Percentiles rank a stretch among this genome's conserved stretches.
Evolutionary conservation across 148 eudicot species (phyloP).

Genomic region (Nepenthes mirabilis): DNA sequence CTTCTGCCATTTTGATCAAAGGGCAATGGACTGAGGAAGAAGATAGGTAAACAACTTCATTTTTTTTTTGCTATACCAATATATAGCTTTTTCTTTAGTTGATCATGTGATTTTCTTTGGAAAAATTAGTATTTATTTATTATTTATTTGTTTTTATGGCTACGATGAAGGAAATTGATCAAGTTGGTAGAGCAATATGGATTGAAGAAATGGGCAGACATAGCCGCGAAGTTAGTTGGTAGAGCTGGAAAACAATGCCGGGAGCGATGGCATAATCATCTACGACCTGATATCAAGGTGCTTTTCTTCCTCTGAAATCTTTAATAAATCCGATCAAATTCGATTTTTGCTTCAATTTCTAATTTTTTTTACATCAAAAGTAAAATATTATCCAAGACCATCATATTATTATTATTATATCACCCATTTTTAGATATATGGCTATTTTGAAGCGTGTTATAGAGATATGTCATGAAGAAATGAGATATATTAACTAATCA

Average conservation of each 20-base stretch:
- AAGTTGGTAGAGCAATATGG: constrained; percentile 40
- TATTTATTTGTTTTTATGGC: background rate
- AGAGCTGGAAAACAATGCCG: constrained; percentile 84
- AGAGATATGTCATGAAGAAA: too few species aligned
- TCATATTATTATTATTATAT: background rate
- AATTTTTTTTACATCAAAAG: too few species aligned
- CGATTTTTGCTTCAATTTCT: background rate
- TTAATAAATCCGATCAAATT: background rate
- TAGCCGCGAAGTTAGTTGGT: constrained; percentile 38
- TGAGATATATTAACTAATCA: too few species aligned
- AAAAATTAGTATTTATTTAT: background rate
- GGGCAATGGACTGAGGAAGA: constrained; percentile 78
- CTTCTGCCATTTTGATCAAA: constrained; percentile 23
- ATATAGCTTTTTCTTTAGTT: background rate
- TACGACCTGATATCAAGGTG: constrained; percentile 74
- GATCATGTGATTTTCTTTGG: background rate
- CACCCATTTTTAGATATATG: background rate
- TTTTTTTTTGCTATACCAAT: background rate
- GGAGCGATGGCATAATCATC: constrained; percentile 77
- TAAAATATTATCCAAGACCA: background rate
- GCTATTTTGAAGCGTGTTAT: too few species aligned
- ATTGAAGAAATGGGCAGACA: constrained; percentile 39
- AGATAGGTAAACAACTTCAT: constrained; percentile 33
- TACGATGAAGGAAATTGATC: constrained; percentile 29
- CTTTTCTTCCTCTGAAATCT: background rate